Percentiles rank a stretch among this genome's conserved stretches.
These are phyloP conservation scores for Coemansia sp. DNA, from an alignment of 192 early-diverging fungal species.

Conservation along the genomic window DNA sequence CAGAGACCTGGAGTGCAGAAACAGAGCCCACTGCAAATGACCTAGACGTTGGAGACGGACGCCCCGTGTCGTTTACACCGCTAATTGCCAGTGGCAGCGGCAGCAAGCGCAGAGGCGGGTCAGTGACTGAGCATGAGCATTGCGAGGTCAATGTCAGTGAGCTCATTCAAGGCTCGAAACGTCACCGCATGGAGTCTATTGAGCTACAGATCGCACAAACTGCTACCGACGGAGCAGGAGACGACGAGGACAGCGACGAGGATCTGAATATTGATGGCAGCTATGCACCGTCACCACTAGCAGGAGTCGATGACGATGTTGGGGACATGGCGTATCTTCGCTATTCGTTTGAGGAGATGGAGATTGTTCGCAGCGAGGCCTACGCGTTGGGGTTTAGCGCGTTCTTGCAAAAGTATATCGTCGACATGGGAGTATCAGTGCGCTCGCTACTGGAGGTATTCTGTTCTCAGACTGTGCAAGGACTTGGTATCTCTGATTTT, in stretches of 20 bases:
- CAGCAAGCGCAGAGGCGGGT: slow-evolving; percentile 29
- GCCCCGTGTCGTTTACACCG: not conserved
- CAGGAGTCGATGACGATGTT: not conserved
- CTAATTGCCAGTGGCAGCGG: slow-evolving; percentile 16
- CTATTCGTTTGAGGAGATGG: slow-evolving; percentile 37
- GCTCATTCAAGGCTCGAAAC: slow-evolving; percentile 14
- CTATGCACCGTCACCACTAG: slow-evolving; percentile 44
- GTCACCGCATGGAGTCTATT: slow-evolving; percentile 20
- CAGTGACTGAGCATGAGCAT: slow-evolving; percentile 4
- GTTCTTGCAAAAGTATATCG: slow-evolving; percentile 69
- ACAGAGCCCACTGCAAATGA: not conserved
- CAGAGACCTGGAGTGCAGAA: not conserved
- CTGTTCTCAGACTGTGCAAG: slow-evolving; percentile 42
- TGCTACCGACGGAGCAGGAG: slow-evolving; percentile 3
- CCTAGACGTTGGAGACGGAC: not conserved
- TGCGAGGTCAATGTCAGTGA: not conserved
- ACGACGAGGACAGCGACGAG: slow-evolving; percentile 9
- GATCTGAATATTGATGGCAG: slow-evolving; percentile 48
- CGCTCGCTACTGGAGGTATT: slow-evolving; percentile 69
- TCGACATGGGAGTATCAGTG: slow-evolving; percentile 55
- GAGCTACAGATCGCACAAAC: not conserved
- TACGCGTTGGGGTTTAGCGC: slow-evolving; percentile 31
- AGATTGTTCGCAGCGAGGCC: slow-evolving; percentile 41
- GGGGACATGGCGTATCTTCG: slow-evolving; percentile 11
- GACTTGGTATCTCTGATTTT: slow-evolving; percentile 52